These are phyloP conservation scores for Carex pumila DNA, from an alignment of 176 grass and related monocot genomes.

Conservation along the genomic window DNA sequence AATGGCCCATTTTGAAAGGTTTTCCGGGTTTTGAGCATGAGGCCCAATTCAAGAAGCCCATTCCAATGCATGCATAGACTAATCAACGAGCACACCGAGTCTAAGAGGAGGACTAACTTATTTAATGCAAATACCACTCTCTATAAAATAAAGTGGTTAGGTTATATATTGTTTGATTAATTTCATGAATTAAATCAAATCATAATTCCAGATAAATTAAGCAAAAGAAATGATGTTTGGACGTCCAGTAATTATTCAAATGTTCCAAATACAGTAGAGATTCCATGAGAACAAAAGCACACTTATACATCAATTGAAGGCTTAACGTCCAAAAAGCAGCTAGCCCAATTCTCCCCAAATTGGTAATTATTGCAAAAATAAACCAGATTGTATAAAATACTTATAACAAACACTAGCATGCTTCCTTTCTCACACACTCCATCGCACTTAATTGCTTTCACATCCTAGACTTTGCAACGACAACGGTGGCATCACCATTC, in stretches of 20 bases:
- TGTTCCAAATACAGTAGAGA: conserved; percentile 10
- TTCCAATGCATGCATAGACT: neutral
- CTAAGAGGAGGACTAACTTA: neutral
- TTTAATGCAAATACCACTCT: neutral
- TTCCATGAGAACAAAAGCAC: neutral
- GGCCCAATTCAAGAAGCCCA: neutral
- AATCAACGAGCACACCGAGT: neutral
- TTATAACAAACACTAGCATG: neutral
- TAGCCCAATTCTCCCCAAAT: conserved; percentile 17
- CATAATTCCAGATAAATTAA: neutral
- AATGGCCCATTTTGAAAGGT: too few species aligned
- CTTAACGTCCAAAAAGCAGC: conserved; percentile 20
- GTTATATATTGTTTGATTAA: neutral
- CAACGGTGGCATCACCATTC: conserved; percentile 3
- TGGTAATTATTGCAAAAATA: conserved; percentile 15
- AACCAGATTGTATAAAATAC: neutral
- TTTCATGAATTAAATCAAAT: neutral
- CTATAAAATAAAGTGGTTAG: neutral
- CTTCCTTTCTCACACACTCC: neutral
- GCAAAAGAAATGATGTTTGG: neutral
- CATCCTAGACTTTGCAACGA: conserved; percentile 70
- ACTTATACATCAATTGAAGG: neutral
- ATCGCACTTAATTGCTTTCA: neutral
- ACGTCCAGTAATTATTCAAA: neutral
- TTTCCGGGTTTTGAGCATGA: too few species aligned